These are phyloP conservation scores for Phytopythium boreale DNA, from an alignment of 352 stramenopile species.

Conservation along the genomic window DNA sequence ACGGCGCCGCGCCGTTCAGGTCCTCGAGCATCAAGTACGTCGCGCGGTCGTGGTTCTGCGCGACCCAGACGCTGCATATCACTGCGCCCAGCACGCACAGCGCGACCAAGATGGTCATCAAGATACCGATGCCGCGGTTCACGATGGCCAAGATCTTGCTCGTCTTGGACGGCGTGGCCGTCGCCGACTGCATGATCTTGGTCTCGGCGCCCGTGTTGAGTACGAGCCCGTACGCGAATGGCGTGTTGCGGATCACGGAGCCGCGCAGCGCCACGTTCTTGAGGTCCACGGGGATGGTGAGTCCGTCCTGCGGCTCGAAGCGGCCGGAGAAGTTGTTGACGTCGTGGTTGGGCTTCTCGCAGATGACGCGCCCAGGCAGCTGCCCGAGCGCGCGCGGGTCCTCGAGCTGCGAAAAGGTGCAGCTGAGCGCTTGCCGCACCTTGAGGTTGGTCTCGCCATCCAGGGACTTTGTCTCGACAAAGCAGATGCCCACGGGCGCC, in stretches of 20 bases:
- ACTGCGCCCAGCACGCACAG: conserved; percentile 74
- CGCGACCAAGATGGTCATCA: conserved; percentile 67
- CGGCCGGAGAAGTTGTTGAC: conserved; percentile 84
- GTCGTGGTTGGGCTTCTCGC: conserved; percentile 83
- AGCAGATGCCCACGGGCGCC: conserved; percentile 73
- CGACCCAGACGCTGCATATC: conserved; percentile 70
- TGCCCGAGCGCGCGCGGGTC: conserved; percentile 64
- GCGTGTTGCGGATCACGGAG: conserved; percentile 83
- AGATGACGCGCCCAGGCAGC: conserved; percentile 65
- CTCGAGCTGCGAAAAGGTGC: conserved; percentile 79
- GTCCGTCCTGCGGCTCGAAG: conserved; percentile 68
- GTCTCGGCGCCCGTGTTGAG: conserved; percentile 81
- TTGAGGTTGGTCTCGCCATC: conserved; percentile 89
- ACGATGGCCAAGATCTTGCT: conserved; percentile 86
- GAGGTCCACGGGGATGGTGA: conserved; percentile 80
- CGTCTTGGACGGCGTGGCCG: conserved; percentile 65
- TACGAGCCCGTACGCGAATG: conserved; percentile 76
- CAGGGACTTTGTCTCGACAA: conserved; percentile 86
- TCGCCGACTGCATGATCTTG: conserved; percentile 87
- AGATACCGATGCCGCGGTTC: conserved; percentile 68
- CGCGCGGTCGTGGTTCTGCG: conserved; percentile 43
- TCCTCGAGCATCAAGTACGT: conserved; percentile 74
- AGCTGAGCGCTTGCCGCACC: conserved; percentile 75
- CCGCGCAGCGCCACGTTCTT: conserved; percentile 83
- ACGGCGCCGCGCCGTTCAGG: conserved; percentile 55